A percentile compares a stretch with the other conserved stretches of the same genome.
phyloP scores from a whole-genome alignment of 345 rosid genomes.

The Streptanthus diversifolius region DNA sequence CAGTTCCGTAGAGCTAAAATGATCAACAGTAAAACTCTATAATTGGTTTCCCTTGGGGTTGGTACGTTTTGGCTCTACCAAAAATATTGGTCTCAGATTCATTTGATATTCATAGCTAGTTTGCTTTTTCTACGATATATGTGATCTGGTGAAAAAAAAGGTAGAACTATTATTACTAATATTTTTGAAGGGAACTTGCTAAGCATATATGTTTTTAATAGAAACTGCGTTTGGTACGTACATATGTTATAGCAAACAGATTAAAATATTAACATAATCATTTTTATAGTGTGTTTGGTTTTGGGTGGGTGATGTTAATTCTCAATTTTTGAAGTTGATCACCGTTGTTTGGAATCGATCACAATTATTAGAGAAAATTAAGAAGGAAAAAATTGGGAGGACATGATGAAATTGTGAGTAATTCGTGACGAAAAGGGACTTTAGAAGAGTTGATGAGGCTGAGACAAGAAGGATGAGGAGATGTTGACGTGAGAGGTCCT shows the following conservation, averaged over 20 bases:
- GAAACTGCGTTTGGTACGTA: neutral
- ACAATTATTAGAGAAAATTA: neutral
- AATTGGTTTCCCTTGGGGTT: constrained; percentile 24
- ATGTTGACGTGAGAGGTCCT: constrained; percentile 26
- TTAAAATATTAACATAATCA: neutral
- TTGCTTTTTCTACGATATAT: neutral
- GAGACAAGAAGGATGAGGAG: constrained; percentile 22
- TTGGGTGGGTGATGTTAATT: neutral
- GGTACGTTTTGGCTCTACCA: constrained; percentile 23
- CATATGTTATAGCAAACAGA: neutral
- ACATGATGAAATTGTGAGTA: neutral
- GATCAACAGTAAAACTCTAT: constrained; percentile 1
- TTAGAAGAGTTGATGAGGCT: constrained; percentile 9
- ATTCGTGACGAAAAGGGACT: neutral
- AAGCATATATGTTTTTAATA: neutral
- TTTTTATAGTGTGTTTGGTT: neutral
- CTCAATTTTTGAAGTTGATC: neutral
- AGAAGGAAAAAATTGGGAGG: neutral
- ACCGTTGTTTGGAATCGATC: neutral
- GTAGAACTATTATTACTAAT: no score
- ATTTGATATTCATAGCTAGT: neutral
- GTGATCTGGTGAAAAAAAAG: neutral
- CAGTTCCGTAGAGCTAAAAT: constrained; percentile 1
- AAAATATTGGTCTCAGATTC: neutral
- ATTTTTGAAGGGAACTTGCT: neutral